Evolutionary conservation across 2,329 filamentous ascomycete species (phyloP).

Genomic region (Escovopsis sp.): DNA sequence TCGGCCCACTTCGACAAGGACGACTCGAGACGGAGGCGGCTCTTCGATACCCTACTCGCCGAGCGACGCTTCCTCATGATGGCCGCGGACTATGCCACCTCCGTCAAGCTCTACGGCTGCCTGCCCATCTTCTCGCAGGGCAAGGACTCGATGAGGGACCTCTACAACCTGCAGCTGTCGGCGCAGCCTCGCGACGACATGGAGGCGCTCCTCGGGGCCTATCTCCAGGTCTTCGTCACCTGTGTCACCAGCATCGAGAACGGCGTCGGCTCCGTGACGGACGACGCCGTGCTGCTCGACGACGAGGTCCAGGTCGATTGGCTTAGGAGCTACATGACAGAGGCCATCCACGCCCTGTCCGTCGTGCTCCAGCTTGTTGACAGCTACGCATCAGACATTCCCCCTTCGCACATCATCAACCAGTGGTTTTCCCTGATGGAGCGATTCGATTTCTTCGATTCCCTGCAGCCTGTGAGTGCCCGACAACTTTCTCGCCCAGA

Average conservation of each 20-base stretch:
- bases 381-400: conserved; percentile 35
- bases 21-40: conserved; percentile 46
- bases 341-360: conserved; percentile 59
- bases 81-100: conserved; percentile 40
- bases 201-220: conserved; percentile 31
- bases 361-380: conserved; percentile 60
- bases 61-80: conserved; percentile 56
- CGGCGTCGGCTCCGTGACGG: conserved; percentile 34
- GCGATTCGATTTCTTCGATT: conserved; percentile 53
- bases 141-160: conserved; percentile 13
- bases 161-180: conserved; percentile 15
- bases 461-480: conserved; percentile 30
- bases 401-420: conserved; percentile 41
- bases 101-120: conserved; percentile 28
- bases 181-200: conserved; percentile 20
- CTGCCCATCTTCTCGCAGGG: conserved; percentile 19
- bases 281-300: conserved; percentile 29
- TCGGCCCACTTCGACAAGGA: conserved; percentile 45
- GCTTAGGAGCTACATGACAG: conserved; percentile 47
- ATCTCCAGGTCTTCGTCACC: conserved; percentile 29
- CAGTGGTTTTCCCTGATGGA: conserved; percentile 65
- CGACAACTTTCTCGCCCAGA: too few relatives aligned
- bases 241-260: conserved; percentile 34
- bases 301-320: conserved; percentile 43
- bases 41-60: conserved; percentile 55